Conservation (phyloP, 2,329 filamentous ascomycete species). For the Byssochlamys sp. region DNA sequence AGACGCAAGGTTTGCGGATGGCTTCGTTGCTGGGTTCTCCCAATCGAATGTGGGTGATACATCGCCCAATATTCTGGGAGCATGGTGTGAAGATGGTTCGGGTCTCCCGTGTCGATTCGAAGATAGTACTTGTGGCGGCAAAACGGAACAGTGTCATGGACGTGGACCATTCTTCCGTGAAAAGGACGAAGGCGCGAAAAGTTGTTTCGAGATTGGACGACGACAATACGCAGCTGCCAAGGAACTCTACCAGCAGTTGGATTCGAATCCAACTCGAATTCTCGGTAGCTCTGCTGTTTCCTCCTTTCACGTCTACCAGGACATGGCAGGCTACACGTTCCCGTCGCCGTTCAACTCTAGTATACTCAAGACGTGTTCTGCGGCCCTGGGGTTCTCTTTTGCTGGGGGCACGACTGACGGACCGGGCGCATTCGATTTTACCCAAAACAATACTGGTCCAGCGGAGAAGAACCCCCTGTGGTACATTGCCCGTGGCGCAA, state of each 20-base stretch:
- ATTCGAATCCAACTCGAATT: conserved; percentile 28
- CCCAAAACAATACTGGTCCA: conserved; percentile 72
- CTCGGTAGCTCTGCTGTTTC: conserved; percentile 58
- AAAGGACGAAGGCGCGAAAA: conserved; percentile 38
- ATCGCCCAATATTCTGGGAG: conserved; percentile 75
- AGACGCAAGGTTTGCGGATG: conserved; percentile 48
- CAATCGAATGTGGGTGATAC: conserved; percentile 88
- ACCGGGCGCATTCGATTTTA: conserved; percentile 86
- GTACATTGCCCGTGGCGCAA: conserved; percentile 61
- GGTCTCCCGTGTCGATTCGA: conserved; percentile 46
- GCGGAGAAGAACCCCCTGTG: conserved; percentile 65
- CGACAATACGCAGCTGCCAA: conserved; percentile 38
- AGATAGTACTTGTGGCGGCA: conserved; percentile 65
- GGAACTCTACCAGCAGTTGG: conserved; percentile 49
- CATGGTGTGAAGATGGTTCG: conserved; percentile 72
- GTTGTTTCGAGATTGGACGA: conserved; percentile 41
- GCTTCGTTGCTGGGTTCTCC: conserved; percentile 83
- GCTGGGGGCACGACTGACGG: conserved; percentile 88
- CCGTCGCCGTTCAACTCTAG: conserved; percentile 56
- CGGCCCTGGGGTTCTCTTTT: conserved; percentile 83
- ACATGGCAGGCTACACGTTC: conserved; percentile 70
- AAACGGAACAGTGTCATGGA: conserved; percentile 35
- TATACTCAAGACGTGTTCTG: conserved; percentile 64
- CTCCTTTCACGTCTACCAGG: conserved; percentile 74
- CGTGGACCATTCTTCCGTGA: conserved; percentile 37